Evolutionary conservation across 345 rosid species (phyloP).

Genomic region (Gynandropsis gynandra): DNA sequence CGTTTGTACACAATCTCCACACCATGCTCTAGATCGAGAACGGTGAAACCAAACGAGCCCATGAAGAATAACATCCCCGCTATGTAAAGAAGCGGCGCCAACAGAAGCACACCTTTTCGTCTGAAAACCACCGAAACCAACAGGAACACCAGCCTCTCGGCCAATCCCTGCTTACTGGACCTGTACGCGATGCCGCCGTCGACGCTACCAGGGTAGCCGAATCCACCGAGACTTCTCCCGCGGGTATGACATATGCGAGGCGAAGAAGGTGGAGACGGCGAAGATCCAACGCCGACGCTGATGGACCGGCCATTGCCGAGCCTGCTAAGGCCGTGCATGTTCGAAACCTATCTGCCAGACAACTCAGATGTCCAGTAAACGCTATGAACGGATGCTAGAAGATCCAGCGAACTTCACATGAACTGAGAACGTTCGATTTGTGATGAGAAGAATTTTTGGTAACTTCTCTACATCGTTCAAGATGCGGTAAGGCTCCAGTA

Average conservation of each 20-base stretch:
- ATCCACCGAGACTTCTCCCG: slow-evolving; percentile 23
- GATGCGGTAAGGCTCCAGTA: too few relatives aligned
- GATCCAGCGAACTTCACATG: neutral
- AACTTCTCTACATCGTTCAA: too few relatives aligned
- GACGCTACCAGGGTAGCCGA: too few relatives aligned
- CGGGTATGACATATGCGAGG: slow-evolving; percentile 66
- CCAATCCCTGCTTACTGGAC: slow-evolving; percentile 39
- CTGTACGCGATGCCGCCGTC: slow-evolving; percentile 16
- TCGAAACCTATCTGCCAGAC: neutral
- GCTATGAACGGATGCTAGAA: slow-evolving; percentile 22
- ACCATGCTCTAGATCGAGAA: slow-evolving; percentile 49
- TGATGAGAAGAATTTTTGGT: too few relatives aligned
- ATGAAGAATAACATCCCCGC: slow-evolving; percentile 77
- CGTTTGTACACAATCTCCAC: slow-evolving; percentile 47
- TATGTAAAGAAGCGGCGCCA: slow-evolving; percentile 83
- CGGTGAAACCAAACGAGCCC: slow-evolving; percentile 79
- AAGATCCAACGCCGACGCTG: slow-evolving; percentile 38
- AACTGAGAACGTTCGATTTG: too few relatives aligned
- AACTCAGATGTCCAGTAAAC: neutral
- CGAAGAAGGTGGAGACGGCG: slow-evolving; percentile 46
- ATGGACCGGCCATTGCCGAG: slow-evolving; percentile 53
- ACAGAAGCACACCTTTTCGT: slow-evolving; percentile 64
- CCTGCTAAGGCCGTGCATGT: slow-evolving; percentile 83
- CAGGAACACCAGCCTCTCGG: slow-evolving; percentile 45
- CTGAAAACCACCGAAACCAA: slow-evolving; percentile 59